Base-by-base conservation (phyloP, 805 yeast species). In the Zygosaccharomyces kombuchaensis region DNA sequence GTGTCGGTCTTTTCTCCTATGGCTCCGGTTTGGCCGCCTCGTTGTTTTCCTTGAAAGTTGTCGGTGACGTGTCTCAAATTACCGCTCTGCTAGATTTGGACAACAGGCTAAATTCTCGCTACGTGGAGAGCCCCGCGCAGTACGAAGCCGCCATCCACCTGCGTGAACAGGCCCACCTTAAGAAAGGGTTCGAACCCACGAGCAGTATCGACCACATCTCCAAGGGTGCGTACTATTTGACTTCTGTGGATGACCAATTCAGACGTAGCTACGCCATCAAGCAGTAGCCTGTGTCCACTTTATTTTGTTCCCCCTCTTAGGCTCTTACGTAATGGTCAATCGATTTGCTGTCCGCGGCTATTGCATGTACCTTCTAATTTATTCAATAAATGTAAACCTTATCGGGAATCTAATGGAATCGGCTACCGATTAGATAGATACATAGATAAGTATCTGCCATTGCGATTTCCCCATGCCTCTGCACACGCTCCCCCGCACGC, bases 21-120 rank as follows among this genome's bases (percentile, higher is more conserved):
- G 99, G 99, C 57, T 91, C 98, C 12, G 99, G 99, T 63, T 79
- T 93, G 52, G 99, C 99, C 36, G 77, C 98, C 13, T 80, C 96
- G 32, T 73, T 93, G 69, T 86, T 80, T 72, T 84, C 96, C 36
- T 80, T 82, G 54, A 78, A 72, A 52, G 87, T 93, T 51, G 78
- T 75, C 53, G 96, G 95, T 48, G 98, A 93, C 69, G 74, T 90
- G 51, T 70, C 84, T 23, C 57, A 75, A 50, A 84, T 90, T 54
- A 77, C 77, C 52, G 67, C 77, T 54, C 75, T 72, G 46, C 78
- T 91, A 61, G 77, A 84, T 68, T 72, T 93, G 54, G 81, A 82
- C 62, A 62, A 75, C 60, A 80, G 79, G 67, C 77, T 93, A 53
- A 77, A 75, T 43, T 70, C 70, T 54, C 87, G 99, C 76, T 66